Evolutionary conservation across 768 basidiomycete genomes (phyloP).

Genomic region (Tricholoma saponaceum): DNA sequence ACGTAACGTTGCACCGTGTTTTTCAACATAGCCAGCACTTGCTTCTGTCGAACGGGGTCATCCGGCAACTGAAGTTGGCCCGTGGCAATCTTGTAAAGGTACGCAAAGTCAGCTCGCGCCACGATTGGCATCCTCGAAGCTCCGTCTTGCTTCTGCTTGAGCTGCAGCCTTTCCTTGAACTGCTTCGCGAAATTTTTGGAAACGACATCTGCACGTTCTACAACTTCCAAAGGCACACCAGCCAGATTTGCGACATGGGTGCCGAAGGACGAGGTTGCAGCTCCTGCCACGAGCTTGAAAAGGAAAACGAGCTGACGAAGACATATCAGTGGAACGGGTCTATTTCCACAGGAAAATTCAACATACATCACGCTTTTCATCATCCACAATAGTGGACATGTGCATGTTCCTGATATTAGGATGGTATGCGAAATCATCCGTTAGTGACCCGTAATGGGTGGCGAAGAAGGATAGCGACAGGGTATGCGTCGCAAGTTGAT

Average conservation of each 20-base stretch:
- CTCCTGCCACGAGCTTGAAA: slow-evolving; percentile 88
- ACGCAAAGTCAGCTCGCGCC: slow-evolving; percentile 88
- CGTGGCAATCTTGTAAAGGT: slow-evolving; percentile 59
- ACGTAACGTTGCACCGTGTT: slow-evolving; percentile 21
- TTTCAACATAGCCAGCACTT: slow-evolving; percentile 54
- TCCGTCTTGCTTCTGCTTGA: slow-evolving; percentile 50
- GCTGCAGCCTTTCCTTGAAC: slow-evolving; percentile 77
- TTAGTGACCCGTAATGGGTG: slow-evolving; percentile 94
- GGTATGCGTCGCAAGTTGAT: slow-evolving; percentile 91
- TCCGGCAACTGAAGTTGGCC: slow-evolving; percentile 50
- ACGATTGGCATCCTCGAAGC: slow-evolving; percentile 67
- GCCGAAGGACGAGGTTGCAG: slow-evolving; percentile 86
- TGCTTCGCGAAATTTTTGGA: slow-evolving; percentile 84
- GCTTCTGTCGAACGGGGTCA: slow-evolving; percentile 46
- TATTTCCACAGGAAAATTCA: background rate
- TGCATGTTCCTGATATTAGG: slow-evolving; percentile 93
- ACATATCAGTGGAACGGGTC: slow-evolving; percentile 3
- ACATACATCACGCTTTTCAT: slow-evolving; percentile 81
- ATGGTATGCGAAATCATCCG: slow-evolving; percentile 90
- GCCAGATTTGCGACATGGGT: slow-evolving; percentile 95
- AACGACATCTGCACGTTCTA: slow-evolving; percentile 83
- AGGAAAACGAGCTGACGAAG: slow-evolving; percentile 76
- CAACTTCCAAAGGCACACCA: slow-evolving; percentile 82
- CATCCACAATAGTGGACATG: slow-evolving; percentile 93
- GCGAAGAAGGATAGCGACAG: slow-evolving; percentile 93